phyloP scores from a whole-genome alignment of 139 green algal genomes.

The Chlorella ohadii region DNA sequence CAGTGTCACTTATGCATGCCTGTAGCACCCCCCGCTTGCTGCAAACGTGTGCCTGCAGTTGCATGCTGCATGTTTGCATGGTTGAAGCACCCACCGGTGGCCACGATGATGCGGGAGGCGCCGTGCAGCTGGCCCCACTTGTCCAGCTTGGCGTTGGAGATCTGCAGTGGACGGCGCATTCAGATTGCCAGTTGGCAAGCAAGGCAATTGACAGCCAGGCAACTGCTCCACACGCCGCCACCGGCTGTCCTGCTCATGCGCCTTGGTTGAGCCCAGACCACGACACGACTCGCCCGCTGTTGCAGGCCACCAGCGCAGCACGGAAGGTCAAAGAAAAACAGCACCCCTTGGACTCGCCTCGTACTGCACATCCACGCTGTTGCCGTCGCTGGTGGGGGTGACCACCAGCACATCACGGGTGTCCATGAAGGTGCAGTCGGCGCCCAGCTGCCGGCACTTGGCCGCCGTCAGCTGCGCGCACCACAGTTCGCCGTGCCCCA shows the following conservation, averaged over 20 bases:
- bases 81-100: constrained; percentile 57
- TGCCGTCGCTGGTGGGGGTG: constrained; percentile 63
- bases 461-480: constrained; percentile 85
- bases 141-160: constrained; percentile 78
- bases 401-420: constrained; percentile 92
- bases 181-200: no score
- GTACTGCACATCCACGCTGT: constrained; percentile 91
- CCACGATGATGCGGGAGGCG: constrained; percentile 74
- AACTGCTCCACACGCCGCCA: no score
- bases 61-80: no score
- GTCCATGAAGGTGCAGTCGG: constrained; percentile 87
- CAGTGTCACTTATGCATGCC: no score
- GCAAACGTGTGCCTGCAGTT: no score
- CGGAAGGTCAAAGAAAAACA: no score
- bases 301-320: no score
- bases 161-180: background rate
- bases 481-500: constrained; percentile 99
- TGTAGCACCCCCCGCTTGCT: no score
- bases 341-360: constrained; percentile 57
- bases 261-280: no score
- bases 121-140: constrained; percentile 53
- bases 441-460: constrained; percentile 67
- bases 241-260: no score
- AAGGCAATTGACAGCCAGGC: no score
- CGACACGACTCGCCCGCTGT: no score